phyloP scores from a whole-genome alignment of 805 yeast genomes.

The Kregervanrija delftensis region DNA sequence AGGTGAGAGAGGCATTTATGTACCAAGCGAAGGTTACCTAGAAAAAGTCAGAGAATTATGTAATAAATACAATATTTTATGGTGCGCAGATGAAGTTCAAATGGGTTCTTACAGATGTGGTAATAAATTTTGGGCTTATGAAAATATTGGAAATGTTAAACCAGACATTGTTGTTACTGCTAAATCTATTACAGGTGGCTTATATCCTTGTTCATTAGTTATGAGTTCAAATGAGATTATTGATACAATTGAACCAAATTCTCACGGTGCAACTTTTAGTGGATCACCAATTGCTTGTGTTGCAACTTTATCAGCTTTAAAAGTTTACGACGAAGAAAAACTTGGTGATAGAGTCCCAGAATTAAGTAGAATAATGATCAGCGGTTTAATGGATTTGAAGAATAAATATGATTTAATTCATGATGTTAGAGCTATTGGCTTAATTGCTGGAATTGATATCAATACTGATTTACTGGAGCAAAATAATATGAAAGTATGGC shows the following conservation, averaged over 20 bases:
- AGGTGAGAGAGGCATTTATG: constrained; percentile 33
- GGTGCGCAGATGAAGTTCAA: constrained; percentile 33
- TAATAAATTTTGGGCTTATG: constrained; percentile 28
- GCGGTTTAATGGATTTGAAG: constrained; percentile 13
- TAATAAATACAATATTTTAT: constrained; percentile 23
- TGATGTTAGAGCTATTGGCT: constrained; percentile 20
- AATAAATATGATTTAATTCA: constrained; percentile 14
- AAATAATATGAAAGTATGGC: constrained; percentile 17
- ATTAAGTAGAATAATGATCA: constrained; percentile 15
- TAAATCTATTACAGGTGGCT: constrained; percentile 25
- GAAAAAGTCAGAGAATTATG: constrained; percentile 28
- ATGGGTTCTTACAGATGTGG: constrained; percentile 33
- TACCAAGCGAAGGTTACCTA: constrained; percentile 28
- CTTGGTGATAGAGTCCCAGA: constrained; percentile 15
- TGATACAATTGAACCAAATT: constrained; percentile 20
- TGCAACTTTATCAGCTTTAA: constrained; percentile 20
- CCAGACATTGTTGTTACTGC: constrained; percentile 25
- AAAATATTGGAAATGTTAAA: constrained; percentile 22
- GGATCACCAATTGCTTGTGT: constrained; percentile 25
- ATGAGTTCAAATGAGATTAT: constrained; percentile 17
- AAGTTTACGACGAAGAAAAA: constrained; percentile 22
- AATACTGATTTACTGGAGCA: constrained; percentile 10
- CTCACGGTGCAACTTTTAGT: constrained; percentile 25
- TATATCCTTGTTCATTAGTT: constrained; percentile 21
- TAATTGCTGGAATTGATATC: constrained; percentile 21